Conservation (phyloP, 148 eudicot genomes). For the Amaranthus cruentus region DNA sequence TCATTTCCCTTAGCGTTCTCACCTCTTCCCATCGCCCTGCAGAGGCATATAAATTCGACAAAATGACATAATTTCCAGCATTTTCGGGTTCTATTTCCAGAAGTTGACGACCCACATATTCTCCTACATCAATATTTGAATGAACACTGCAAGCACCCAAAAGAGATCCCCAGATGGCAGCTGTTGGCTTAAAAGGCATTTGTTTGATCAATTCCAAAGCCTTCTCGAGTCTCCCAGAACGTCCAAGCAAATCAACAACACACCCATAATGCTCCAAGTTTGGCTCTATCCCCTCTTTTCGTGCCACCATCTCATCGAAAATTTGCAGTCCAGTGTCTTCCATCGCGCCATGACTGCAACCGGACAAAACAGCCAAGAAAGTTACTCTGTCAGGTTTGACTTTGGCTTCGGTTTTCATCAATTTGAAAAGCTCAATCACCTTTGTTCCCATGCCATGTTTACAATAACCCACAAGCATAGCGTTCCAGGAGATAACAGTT, state of each 20-base stretch:
- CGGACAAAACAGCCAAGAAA: conserved; percentile 67
- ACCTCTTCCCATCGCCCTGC: conserved; percentile 85
- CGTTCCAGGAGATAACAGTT: conserved; percentile 83
- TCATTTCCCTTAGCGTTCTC: conserved; percentile 49
- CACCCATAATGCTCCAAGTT: conserved; percentile 79
- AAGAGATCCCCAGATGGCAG: conserved; percentile 88
- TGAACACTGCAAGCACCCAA: conserved; percentile 85
- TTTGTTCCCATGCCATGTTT: conserved; percentile 68
- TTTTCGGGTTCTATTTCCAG: conserved; percentile 79
- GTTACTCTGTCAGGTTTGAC: conserved; percentile 61
- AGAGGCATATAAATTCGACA: conserved; percentile 70
- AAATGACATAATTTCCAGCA: conserved; percentile 71
- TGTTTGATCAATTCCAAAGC: conserved; percentile 55
- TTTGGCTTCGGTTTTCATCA: conserved; percentile 52
- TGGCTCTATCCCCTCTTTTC: conserved; percentile 46
- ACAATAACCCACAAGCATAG: conserved; percentile 81
- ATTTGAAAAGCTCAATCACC: conserved; percentile 51
- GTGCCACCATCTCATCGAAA: conserved; percentile 52
- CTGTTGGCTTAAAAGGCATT: conserved; percentile 78
- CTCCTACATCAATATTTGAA: conserved; percentile 52
- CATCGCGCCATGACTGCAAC: conserved; percentile 84
- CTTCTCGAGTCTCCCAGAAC: conserved; percentile 57
- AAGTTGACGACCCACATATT: conserved; percentile 52
- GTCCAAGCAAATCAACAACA: conserved; percentile 89
- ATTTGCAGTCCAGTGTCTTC: conserved; percentile 57